Evolutionary conservation across 352 stramenopile species (phyloP).

Genomic region (Phytophthora uliginosa): DNA sequence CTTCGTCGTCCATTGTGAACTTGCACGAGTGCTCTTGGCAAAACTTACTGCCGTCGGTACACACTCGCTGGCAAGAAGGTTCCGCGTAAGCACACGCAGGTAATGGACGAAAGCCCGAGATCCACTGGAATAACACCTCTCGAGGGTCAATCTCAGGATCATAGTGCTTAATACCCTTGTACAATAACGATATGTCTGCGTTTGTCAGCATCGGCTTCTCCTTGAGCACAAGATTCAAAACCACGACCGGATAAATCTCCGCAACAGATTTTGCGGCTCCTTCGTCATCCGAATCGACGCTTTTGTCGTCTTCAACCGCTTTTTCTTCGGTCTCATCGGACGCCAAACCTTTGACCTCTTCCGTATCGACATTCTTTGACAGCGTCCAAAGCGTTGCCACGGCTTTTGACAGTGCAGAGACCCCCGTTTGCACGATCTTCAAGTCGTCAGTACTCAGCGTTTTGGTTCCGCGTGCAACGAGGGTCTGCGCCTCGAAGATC

Average conservation of each 20-base stretch:
- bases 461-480: slow-evolving; percentile 9
- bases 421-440: slow-evolving; percentile 37
- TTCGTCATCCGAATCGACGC: neutral
- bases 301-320: neutral
- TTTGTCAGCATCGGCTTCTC: slow-evolving; percentile 32
- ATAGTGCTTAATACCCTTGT: slow-evolving; percentile 71
- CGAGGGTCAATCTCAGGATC: slow-evolving; percentile 53
- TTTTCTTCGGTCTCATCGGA: slow-evolving; percentile 17
- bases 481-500: slow-evolving; percentile 38
- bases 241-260: slow-evolving; percentile 8
- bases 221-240: slow-evolving; percentile 9
- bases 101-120: slow-evolving; percentile 59
- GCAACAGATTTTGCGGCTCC: neutral
- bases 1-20: slow-evolving; percentile 25
- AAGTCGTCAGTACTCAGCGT: slow-evolving; percentile 16
- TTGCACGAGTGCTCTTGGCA: slow-evolving; percentile 52
- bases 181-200: slow-evolving; percentile 43
- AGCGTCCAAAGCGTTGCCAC: slow-evolving; percentile 29
- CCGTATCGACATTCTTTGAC: slow-evolving; percentile 3
- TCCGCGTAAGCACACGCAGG: slow-evolving; percentile 48
- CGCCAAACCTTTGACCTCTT: neutral
- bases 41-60: slow-evolving; percentile 27
- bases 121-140: slow-evolving; percentile 73
- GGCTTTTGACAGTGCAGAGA: slow-evolving; percentile 31
- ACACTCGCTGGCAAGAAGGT: slow-evolving; percentile 45